Evolutionary conservation across 2,329 filamentous ascomycete genomes (phyloP), one percentile per base, ranked within the genome.

Genomic region (Epicoccum nigrum): DNA sequence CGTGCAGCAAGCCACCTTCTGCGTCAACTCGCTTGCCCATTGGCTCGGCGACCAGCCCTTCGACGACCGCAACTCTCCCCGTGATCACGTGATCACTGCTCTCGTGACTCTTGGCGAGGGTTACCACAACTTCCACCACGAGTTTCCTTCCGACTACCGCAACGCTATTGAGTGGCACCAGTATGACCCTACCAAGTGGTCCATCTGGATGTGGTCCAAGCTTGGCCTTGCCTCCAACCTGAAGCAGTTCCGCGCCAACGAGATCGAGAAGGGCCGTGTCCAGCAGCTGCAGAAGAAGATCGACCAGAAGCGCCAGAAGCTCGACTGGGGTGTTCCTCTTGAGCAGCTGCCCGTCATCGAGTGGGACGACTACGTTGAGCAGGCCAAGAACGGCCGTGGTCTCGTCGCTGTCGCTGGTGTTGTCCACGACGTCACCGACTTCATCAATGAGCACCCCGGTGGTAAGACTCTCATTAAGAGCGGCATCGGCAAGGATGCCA

Each of bases 1-100:
- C 65, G 77, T 81, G 51, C 78, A 81, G 65, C 79, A 81, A 67
- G 77, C 77, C 39, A 81, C 78, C 37, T 81, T 81, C 75, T 81
- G 79, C 54, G 78, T 81, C 71, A 81, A 81, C 72, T 80, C 78
- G 7, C 76, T 81, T 41, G 79, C 79, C 35, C 79, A 81, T 65
- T 81, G 77, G 77, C 75, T 81, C 49, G 79, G 79, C 23, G 74
- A 76, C 54, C 74, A 76, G 66, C 74, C 74, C 27, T 76, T 76
- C 51, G 74, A 76, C 54, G 74, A 76, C 68, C 72, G 74, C 59
- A 76, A 76, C 68, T 72, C 68, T 57, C 74, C 74, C 23, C 68
- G 74, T 55, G 74, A 76, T 45, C 74, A 76, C 62, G 69, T 76
- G 61, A 67, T 76, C 55, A 76, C 74, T 35, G 74, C 74, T 17